Evolutionary conservation across 208 protist genomes (phyloP).

Genomic region (Trypanosoma congolense): DNA sequence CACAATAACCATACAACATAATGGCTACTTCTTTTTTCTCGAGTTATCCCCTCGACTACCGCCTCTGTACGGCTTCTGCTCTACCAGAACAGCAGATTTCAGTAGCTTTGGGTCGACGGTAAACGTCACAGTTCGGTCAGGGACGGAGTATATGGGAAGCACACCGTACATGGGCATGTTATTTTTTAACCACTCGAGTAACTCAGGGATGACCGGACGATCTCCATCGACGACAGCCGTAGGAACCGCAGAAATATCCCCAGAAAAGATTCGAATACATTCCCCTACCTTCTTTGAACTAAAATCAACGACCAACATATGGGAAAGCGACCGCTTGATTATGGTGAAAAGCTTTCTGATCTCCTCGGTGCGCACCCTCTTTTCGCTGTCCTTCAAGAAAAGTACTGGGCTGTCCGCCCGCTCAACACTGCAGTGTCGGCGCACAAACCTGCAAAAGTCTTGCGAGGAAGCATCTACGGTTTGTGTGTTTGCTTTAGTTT

Average conservation of each 20-base stretch:
- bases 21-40: conserved; percentile 11
- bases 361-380: conserved; percentile 19
- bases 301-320: conserved; percentile 34
- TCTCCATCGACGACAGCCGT: background rate
- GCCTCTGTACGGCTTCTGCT: conserved; percentile 2
- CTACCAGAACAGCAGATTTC: conserved; percentile 1
- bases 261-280: conserved; percentile 26
- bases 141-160: conserved; percentile 41
- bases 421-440: conserved; percentile 20
- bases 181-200: conserved; percentile 39
- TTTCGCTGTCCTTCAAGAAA: conserved; percentile 13
- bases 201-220: conserved; percentile 8
- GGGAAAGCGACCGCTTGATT: conserved; percentile 20
- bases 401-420: conserved; percentile 14
- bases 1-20: background rate
- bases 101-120: conserved; percentile 41
- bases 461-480: conserved; percentile 23
- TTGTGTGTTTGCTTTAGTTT: conserved; percentile 25
- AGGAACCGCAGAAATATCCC: background rate
- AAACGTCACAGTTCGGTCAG: conserved; percentile 33
- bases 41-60: conserved; percentile 6
- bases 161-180: conserved; percentile 28
- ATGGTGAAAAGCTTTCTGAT: conserved; percentile 31
- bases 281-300: conserved; percentile 26
- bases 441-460: conserved; percentile 34